phyloP scores from a whole-genome alignment of 192 early-diverging fungal species.

The Coemansia sp. region DNA sequence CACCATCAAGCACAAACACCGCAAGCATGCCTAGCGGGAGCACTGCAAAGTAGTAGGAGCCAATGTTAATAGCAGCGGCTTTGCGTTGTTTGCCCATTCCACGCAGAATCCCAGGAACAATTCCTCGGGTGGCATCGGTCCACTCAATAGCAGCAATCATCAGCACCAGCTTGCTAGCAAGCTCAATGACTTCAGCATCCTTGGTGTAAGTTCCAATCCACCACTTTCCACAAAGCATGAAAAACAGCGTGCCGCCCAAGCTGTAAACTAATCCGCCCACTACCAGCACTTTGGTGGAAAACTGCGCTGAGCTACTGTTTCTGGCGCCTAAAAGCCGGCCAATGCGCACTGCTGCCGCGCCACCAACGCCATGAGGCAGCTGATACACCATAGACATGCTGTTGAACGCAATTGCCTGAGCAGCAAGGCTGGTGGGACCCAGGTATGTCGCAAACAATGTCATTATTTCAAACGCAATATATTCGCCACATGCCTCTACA shows the following conservation, averaged over 20 bases:
- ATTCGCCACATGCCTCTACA: conserved; percentile 69
- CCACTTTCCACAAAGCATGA: conserved; percentile 29
- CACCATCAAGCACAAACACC: conserved; percentile 21
- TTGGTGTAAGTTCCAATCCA: conserved; percentile 63
- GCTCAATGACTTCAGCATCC: conserved; percentile 23
- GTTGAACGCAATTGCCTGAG: conserved; percentile 59
- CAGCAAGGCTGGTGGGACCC: conserved; percentile 53
- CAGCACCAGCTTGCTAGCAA: conserved; percentile 24
- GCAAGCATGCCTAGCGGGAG: conserved; percentile 49
- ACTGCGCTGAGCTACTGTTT: conserved; percentile 50
- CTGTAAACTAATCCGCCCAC: conserved; percentile 52
- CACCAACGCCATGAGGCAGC: conserved; percentile 55
- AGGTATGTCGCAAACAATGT: conserved; percentile 56
- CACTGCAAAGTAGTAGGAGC: conserved; percentile 54
- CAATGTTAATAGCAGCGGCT: conserved; percentile 53
- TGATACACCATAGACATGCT: conserved; percentile 56
- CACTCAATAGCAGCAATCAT: conserved; percentile 41
- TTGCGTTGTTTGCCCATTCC: conserved; percentile 55
- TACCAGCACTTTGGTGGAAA: conserved; percentile 39
- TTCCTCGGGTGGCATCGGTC: conserved; percentile 57
- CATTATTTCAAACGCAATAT: conserved; percentile 56
- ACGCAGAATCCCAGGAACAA: conserved; percentile 59
- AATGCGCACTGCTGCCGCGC: conserved; percentile 55
- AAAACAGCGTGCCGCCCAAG: conserved; percentile 49
- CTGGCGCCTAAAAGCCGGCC: conserved; percentile 51